phyloP scores from a whole-genome alignment of 148 eudicot genomes.

The Hydrangea macrophylla region DNA sequence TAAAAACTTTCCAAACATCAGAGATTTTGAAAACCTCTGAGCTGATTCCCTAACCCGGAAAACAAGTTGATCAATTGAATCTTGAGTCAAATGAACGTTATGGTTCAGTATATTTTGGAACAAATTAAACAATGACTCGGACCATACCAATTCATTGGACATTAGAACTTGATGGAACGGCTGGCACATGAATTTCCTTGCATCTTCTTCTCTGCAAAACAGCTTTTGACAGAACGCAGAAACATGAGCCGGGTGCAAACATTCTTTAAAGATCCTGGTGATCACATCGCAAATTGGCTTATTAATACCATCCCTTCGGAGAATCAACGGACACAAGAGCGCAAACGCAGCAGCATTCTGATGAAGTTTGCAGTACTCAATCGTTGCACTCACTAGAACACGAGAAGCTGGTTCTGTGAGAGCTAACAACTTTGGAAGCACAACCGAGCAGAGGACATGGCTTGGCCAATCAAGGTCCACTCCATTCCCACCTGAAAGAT shows the following conservation, averaged over 20 bases:
- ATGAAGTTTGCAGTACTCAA: constrained; percentile 50
- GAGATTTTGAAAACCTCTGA: constrained; percentile 33
- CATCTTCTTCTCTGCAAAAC: constrained; percentile 28
- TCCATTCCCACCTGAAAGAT: constrained; percentile 22
- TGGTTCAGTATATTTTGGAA: constrained; percentile 43
- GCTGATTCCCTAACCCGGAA: constrained; percentile 23
- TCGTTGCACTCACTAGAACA: constrained; percentile 32
- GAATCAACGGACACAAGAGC: constrained; percentile 42
- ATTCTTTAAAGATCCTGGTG: constrained; percentile 43
- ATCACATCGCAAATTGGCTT: constrained; percentile 40
- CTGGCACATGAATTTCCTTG: constrained; percentile 32
- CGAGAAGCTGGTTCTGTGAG: constrained; percentile 51
- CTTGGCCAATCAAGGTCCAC: constrained; percentile 42
- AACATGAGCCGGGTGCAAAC: constrained; percentile 55
- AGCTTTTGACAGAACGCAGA: constrained; percentile 56
- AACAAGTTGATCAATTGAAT: constrained; percentile 45
- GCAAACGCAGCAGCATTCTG: constrained; percentile 47
- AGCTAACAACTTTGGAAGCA: constrained; percentile 50
- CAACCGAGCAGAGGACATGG: constrained; percentile 42
- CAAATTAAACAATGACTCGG: constrained; percentile 44
- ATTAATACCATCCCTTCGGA: constrained; percentile 38
- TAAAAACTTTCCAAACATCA: constrained; percentile 51
- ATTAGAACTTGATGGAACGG: constrained; percentile 41
- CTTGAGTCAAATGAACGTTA: constrained; percentile 44
- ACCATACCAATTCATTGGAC: constrained; percentile 41